phyloP scores from a whole-genome alignment of 495 filamentous ascomycete genomes.

The Hypomontagnella submonticulosa region DNA sequence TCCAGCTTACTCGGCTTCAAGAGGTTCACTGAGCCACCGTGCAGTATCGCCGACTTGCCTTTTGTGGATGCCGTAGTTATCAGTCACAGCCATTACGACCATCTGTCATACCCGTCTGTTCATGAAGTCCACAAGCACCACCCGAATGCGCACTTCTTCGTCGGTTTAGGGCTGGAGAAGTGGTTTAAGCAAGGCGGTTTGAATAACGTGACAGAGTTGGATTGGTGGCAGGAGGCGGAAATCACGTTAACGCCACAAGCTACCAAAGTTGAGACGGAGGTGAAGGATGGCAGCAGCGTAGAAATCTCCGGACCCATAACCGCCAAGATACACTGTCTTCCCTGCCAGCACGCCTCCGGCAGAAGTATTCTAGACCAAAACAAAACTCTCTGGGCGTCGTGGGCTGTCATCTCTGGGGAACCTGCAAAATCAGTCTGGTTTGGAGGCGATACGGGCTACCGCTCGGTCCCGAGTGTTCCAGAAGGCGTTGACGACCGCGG shows the following conservation, averaged over 20 bases:
- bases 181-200: constrained; percentile 83
- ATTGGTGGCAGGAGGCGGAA: constrained; percentile 94
- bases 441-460: constrained; percentile 83
- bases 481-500: constrained; percentile 76
- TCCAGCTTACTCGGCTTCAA: constrained; percentile 78
- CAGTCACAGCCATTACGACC: constrained; percentile 94
- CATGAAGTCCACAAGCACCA: constrained; percentile 74
- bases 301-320: constrained; percentile 62
- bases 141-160: constrained; percentile 88
- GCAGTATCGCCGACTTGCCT: constrained; percentile 81
- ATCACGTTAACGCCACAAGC: constrained; percentile 66
- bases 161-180: constrained; percentile 83
- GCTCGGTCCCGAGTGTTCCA: constrained; percentile 77
- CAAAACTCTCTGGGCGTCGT: constrained; percentile 87
- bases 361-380: constrained; percentile 74
- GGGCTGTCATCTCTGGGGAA: constrained; percentile 77
- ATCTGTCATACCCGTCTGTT: constrained; percentile 81
- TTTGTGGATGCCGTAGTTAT: constrained; percentile 90
- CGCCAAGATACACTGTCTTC: constrained; percentile 83
- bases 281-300: constrained; percentile 6
- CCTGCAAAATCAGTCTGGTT: constrained; percentile 77
- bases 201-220: constrained; percentile 82
- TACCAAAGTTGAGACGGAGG: constrained; percentile 45
- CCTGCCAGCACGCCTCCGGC: constrained; percentile 85
- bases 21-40: constrained; percentile 83